phyloP scores from a whole-genome alignment of 2,329 filamentous ascomycete species.

The Scedosporium aurantiacum region DNA sequence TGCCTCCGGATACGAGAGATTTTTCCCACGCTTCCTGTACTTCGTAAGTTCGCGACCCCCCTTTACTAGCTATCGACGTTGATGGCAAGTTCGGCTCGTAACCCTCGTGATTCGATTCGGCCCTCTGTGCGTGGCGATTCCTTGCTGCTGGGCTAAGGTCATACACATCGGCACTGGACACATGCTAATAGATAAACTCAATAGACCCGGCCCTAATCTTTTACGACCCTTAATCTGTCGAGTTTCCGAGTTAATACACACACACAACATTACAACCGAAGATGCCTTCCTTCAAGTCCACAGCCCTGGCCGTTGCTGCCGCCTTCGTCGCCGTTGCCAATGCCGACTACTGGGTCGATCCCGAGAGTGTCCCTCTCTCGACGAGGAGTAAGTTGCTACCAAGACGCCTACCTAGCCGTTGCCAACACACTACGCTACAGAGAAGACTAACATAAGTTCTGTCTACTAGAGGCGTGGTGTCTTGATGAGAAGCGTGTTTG shows the following conservation, averaged over 20 bases:
- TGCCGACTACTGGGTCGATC: conserved; percentile 51
- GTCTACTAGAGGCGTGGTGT: conserved; percentile 50
- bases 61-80: not conserved
- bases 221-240: not conserved
- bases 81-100: not conserved
- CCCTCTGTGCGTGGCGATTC: not conserved
- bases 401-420: not conserved
- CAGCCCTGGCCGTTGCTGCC: conserved; percentile 42
- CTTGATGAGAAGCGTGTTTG: conserved; percentile 49
- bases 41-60: conserved; percentile 7
- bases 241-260: not conserved
- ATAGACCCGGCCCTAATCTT: not conserved
- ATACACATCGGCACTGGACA: not conserved
- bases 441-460: not conserved
- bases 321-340: conserved; percentile 41
- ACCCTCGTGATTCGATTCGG: not conserved
- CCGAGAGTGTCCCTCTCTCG: conserved; percentile 41
- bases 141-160: not conserved
- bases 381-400: conserved; percentile 35
- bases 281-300: conserved; percentile 46
- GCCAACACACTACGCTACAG: too few relatives aligned
- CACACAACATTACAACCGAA: conserved; percentile 10
- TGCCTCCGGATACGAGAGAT: not conserved
- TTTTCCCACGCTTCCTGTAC: conserved; percentile 10
- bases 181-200: not conserved